These are phyloP conservation scores for Castanea mollissima DNA, from an alignment of 306 rosid species.

Conservation along the genomic window DNA sequence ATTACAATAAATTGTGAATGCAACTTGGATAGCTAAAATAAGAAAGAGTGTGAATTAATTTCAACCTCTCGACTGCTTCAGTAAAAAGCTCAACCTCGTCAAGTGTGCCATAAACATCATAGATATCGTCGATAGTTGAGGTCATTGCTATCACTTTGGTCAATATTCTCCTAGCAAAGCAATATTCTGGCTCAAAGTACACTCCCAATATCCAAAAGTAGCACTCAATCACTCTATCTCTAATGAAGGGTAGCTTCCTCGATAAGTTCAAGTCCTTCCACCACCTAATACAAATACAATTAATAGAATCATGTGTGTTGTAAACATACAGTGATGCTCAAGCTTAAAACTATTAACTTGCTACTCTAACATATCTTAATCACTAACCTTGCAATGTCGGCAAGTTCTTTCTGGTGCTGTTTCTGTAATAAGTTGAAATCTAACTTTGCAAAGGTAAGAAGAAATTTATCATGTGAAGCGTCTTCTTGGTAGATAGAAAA, in stretches of 20 bases:
- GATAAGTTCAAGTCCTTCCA: conserved; percentile 31
- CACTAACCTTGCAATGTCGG: conserved; percentile 6
- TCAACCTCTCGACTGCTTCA: conserved; percentile 32
- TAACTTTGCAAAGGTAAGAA: conserved; percentile 21
- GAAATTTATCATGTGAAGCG: neutral
- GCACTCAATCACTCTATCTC: conserved; percentile 37
- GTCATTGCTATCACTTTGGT: conserved; percentile 21
- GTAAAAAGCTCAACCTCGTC: conserved; percentile 46
- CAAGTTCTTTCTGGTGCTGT: conserved; percentile 20
- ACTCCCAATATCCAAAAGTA: conserved; percentile 16
- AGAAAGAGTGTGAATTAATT: neutral
- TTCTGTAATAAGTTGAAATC: conserved; percentile 31
- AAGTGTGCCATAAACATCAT: conserved; percentile 38
- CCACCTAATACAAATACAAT: conserved; percentile 29
- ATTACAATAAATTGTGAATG: neutral
- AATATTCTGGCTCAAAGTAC: conserved; percentile 27
- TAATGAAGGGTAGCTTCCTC: conserved; percentile 22
- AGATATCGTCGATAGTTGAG: conserved; percentile 38
- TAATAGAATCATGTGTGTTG: neutral
- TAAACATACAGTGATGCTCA: neutral
- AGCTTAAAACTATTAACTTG: neutral
- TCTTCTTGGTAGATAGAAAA: conserved; percentile 16
- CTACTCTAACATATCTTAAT: neutral
- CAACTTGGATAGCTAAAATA: neutral
- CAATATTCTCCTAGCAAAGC: conserved; percentile 15